A percentile compares a stretch with the other conserved stretches of the same genome.
These are phyloP conservation scores for Metarhizium anisopliae DNA, from an alignment of 2,329 filamentous ascomycete genomes.

Conservation along the genomic window DNA sequence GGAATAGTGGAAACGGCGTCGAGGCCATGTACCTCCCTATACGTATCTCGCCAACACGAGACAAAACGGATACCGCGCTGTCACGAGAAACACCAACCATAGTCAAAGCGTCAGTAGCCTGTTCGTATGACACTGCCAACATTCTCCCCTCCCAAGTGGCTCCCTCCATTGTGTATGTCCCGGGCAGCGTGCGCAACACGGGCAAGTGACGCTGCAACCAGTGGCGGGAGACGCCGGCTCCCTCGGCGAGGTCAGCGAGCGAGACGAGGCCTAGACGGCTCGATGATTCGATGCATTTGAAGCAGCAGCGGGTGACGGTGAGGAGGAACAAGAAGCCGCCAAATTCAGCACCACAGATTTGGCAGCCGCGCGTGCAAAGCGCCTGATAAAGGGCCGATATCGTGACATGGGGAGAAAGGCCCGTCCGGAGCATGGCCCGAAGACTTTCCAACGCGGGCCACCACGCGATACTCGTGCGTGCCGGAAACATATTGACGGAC, in stretches of 20 bases:
- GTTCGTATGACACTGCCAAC: neutral
- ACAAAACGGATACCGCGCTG: neutral
- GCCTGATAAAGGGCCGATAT: slow-evolving; percentile 2
- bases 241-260: neutral
- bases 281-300: neutral
- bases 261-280: neutral
- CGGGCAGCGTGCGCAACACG: slow-evolving; percentile 1
- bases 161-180: slow-evolving; percentile 1
- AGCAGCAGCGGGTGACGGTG: slow-evolving; percentile 3
- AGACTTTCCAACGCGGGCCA: slow-evolving; percentile 1
- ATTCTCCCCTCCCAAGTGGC: neutral
- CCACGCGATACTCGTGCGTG: neutral
- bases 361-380: neutral
- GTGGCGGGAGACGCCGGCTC: no score
- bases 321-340: slow-evolving; percentile 3
- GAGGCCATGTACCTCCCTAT: slow-evolving; percentile 1
- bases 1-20: neutral
- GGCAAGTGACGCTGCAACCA: neutral
- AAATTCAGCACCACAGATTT: neutral
- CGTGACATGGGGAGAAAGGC: neutral
- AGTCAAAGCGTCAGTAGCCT: neutral
- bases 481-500: neutral
- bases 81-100: neutral
- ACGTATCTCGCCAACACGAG: neutral
- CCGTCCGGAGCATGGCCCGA: neutral